Conservation (phyloP, 192 early-diverging fungal species). For the Powellomyces hirtus region DNA sequence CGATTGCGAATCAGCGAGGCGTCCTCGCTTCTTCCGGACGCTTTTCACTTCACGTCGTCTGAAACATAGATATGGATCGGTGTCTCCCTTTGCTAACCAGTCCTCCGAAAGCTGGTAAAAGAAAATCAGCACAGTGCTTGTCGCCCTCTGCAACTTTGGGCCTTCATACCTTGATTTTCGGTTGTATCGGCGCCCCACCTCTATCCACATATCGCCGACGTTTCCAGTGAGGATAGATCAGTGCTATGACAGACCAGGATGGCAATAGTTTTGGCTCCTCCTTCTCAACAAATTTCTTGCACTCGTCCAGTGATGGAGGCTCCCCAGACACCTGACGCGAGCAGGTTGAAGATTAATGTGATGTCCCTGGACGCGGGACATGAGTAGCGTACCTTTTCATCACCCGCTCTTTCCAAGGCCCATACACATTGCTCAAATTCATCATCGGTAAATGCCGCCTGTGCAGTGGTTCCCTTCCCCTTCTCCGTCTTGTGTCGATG, state of each 20-base stretch:
- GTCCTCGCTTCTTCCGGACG: slow-evolving; percentile 72
- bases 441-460: slow-evolving; percentile 56
- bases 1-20: slow-evolving; percentile 76
- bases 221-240: slow-evolving; percentile 58
- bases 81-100: slow-evolving; percentile 58
- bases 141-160: not conserved
- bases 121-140: not conserved
- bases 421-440: slow-evolving; percentile 79
- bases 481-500: not conserved
- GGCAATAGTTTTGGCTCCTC: slow-evolving; percentile 19
- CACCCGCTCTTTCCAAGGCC: slow-evolving; percentile 68
- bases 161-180: slow-evolving; percentile 52
- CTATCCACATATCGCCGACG: slow-evolving; percentile 39
- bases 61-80: slow-evolving; percentile 96
- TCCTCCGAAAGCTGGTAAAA: slow-evolving; percentile 50
- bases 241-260: slow-evolving; percentile 17
- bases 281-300: slow-evolving; percentile 12
- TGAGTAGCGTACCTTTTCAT: slow-evolving; percentile 62
- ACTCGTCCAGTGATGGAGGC: slow-evolving; percentile 31
- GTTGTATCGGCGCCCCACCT: slow-evolving; percentile 52
- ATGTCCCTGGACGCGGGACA: too few relatives aligned
- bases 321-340: slow-evolving; percentile 36
- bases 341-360: too few relatives aligned
- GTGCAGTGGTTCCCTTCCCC: not conserved
- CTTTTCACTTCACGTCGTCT: slow-evolving; percentile 88